phyloP scores from a whole-genome alignment of 768 basidiomycete species.

The Vishniacozyma victoriae region DNA sequence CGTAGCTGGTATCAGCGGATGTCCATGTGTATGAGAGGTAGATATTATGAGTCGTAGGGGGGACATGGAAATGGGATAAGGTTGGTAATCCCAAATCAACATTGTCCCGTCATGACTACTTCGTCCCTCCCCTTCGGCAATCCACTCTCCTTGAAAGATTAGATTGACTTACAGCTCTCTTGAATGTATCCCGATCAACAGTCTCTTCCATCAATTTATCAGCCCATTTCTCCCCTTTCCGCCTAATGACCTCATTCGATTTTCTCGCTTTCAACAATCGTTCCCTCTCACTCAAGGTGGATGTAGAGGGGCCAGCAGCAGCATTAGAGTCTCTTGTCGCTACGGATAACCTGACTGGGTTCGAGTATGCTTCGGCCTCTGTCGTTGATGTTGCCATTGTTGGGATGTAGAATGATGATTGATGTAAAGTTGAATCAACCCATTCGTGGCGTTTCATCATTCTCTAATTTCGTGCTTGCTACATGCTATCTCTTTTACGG shows the following conservation, averaged over 20 bases:
- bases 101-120: no score
- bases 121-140: background rate
- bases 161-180: constrained; percentile 30
- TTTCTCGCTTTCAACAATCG: background rate
- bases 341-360: constrained; percentile 4
- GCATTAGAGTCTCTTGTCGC: background rate
- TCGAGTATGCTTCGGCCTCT: no score
- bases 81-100: background rate
- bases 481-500: no score
- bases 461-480: no score
- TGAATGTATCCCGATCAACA: constrained; percentile 22
- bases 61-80: background rate
- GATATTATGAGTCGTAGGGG: no score
- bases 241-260: background rate
- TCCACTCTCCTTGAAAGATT: background rate
- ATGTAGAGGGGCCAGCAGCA: background rate
- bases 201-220: constrained; percentile 40
- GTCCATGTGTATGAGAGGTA: background rate
- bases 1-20: constrained; percentile 9
- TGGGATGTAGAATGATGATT: no score
- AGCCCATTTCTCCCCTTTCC: constrained; percentile 30
- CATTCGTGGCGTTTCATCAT: no score
- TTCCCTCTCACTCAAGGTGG: background rate
- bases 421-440: no score
- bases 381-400: no score